phyloP scores from a whole-genome alignment of 805 yeast species.

The Debaryomyces prosopidis region DNA sequence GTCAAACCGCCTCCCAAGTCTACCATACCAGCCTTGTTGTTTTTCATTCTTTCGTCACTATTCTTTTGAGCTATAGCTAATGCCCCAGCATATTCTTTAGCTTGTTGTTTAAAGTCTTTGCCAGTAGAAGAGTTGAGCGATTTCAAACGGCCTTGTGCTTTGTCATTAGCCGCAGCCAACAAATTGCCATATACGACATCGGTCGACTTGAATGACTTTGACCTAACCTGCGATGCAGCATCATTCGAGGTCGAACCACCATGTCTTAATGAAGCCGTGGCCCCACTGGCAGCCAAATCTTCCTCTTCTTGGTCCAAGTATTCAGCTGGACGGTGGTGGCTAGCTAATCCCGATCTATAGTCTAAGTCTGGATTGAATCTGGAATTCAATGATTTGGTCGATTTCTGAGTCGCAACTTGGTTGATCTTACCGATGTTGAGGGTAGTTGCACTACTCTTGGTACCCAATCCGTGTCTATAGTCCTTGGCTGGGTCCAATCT shows the following conservation, averaged over 20 bases:
- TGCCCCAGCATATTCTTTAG: conserved; percentile 69
- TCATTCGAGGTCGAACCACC: conserved; percentile 28
- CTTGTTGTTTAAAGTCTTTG: conserved; percentile 41
- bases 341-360: conserved; percentile 38
- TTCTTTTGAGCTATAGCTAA: conserved; percentile 73
- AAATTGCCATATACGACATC: conserved; percentile 48
- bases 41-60: conserved; percentile 52
- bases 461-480: conserved; percentile 35
- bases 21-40: conserved; percentile 54
- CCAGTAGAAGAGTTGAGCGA: conserved; percentile 26
- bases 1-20: conserved; percentile 87
- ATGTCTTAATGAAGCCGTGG: conserved; percentile 52
- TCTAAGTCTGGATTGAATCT: conserved; percentile 44
- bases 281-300: conserved; percentile 55
- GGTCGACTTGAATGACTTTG: conserved; percentile 38
- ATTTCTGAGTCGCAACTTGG: conserved; percentile 37
- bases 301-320: conserved; percentile 42
- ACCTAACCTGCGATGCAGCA: conserved; percentile 26
- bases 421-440: conserved; percentile 37
- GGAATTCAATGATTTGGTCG: conserved; percentile 38
- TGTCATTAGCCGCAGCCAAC: conserved; percentile 48
- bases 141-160: conserved; percentile 44
- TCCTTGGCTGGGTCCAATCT: conserved; percentile 45
- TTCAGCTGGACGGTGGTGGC: conserved; percentile 21
- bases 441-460: conserved; percentile 20